A percentile compares a stretch with the other conserved stretches of the same genome.
Evolutionary conservation across 768 basidiomycete genomes (phyloP).

Genomic region (Ephemerocybe angulata): DNA sequence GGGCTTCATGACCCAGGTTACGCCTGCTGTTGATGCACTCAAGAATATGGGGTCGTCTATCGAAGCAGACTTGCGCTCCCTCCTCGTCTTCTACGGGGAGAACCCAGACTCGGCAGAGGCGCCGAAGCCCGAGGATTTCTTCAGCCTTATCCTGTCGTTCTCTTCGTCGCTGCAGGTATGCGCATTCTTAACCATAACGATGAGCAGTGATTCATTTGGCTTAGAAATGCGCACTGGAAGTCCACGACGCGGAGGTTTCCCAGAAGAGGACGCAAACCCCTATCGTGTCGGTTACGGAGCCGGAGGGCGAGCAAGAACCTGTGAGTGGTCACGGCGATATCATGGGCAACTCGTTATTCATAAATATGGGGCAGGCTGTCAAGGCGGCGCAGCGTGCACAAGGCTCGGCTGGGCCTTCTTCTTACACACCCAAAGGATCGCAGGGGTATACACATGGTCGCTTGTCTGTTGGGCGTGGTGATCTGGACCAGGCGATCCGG

Average conservation of each 20-base stretch:
- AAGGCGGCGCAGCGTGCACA: constrained; percentile 26
- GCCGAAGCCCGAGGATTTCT: constrained; percentile 80
- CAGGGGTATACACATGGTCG: constrained; percentile 41
- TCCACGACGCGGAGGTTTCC: constrained; percentile 49
- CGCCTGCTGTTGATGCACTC: constrained; percentile 59
- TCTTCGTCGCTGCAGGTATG: constrained; percentile 66
- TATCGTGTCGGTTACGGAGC: constrained; percentile 18
- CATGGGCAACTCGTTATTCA: neutral
- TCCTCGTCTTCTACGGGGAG: constrained; percentile 79
- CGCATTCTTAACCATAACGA: neutral
- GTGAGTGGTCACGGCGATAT: constrained; percentile 5
- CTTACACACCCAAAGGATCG: constrained; percentile 30
- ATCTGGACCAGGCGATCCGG: constrained; percentile 80
- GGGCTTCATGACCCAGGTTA: constrained; percentile 50
- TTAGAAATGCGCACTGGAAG: constrained; percentile 72
- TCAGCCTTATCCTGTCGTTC: constrained; percentile 70
- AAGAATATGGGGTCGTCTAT: constrained; percentile 55
- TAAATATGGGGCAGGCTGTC: constrained; percentile 35
- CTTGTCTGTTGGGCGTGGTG: constrained; percentile 67
- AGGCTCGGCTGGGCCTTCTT: constrained; percentile 24
- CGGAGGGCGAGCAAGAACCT: constrained; percentile 18
- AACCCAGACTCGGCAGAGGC: constrained; percentile 57
- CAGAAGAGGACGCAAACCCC: constrained; percentile 18
- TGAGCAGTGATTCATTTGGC: constrained; percentile 1
- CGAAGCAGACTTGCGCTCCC: constrained; percentile 53